Conservation (phyloP, 345 rosid genomes). For the Eucalyptus cladocalyx region DNA sequence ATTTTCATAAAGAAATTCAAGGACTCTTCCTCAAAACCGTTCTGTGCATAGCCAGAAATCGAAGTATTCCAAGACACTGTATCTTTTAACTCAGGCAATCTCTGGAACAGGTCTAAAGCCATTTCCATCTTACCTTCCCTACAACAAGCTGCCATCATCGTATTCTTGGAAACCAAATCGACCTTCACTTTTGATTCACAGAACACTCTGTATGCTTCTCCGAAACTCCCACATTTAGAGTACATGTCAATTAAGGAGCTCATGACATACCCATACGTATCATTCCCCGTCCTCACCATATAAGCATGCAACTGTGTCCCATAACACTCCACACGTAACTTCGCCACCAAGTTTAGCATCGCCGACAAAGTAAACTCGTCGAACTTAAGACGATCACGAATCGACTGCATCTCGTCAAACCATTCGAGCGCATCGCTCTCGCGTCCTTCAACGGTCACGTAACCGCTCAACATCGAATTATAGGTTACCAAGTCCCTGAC, state of each 20-base stretch:
- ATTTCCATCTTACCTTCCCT: constrained; percentile 45
- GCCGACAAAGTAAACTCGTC: constrained; percentile 59
- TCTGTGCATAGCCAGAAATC: too few relatives aligned
- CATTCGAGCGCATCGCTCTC: constrained; percentile 36
- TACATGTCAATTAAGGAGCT: constrained; percentile 82
- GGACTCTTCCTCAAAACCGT: too few relatives aligned
- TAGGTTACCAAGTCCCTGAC: constrained; percentile 54
- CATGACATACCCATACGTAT: constrained; percentile 36
- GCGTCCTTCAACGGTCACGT: constrained; percentile 27
- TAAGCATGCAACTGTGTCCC: constrained; percentile 54
- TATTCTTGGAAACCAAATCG: constrained; percentile 56
- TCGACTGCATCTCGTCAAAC: constrained; percentile 40
- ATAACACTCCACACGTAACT: constrained; percentile 15
- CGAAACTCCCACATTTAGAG: constrained; percentile 46
- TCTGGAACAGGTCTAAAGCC: constrained; percentile 44
- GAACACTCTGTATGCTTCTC: constrained; percentile 36
- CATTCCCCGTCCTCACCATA: constrained; percentile 57
- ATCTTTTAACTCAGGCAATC: constrained; percentile 37
- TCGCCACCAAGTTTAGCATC: constrained; percentile 51
- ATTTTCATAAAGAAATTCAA: too few relatives aligned
- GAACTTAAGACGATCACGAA: constrained; percentile 5
- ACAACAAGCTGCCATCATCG: constrained; percentile 66
- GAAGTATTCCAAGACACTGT: constrained; percentile 62
- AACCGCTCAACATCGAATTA: constrained; percentile 55
- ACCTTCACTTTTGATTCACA: constrained; percentile 11